Conservation (phyloP, 176 grass and related monocot species). For the Microstegium vimineum region DNA sequence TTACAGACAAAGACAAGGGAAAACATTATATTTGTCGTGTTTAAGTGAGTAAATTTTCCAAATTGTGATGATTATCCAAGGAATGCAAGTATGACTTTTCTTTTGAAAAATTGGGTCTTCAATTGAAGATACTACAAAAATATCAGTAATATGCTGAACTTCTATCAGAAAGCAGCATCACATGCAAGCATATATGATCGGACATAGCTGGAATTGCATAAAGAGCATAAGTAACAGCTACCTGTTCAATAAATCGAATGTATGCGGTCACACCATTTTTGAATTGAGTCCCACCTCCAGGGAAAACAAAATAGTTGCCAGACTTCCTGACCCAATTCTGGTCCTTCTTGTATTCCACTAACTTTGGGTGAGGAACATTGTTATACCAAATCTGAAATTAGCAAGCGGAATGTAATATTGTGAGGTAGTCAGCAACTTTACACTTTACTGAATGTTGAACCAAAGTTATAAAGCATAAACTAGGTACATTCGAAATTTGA, state of each 20-base stretch:
- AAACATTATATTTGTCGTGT: background rate
- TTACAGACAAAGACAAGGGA: conserved; percentile 19
- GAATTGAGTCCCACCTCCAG: conserved; percentile 91
- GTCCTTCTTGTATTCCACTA: conserved; percentile 93
- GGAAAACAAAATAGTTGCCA: conserved; percentile 77
- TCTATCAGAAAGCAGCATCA: background rate
- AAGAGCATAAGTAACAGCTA: conserved; percentile 29
- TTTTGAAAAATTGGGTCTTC: background rate
- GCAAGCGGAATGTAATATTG: conserved; percentile 7
- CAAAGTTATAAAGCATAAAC: background rate
- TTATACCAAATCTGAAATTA: conserved; percentile 87
- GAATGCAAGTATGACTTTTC: background rate
- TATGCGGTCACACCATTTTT: conserved; percentile 77
- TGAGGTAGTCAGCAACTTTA: background rate
- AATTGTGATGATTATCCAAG: background rate
- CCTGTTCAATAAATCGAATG: conserved; percentile 85
- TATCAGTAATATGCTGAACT: background rate
- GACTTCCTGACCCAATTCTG: conserved; percentile 87
- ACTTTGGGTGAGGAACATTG: conserved; percentile 94
- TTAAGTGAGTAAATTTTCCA: background rate
- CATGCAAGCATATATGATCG: background rate
- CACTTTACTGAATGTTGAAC: background rate
- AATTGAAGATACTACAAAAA: background rate
- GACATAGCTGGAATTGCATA: conserved; percentile 3
- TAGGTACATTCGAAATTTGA: conserved; percentile 10